These are phyloP conservation scores for Ganoderma boninense DNA, from an alignment of 1,284 basidiomycete genomes.

Conservation along the genomic window DNA sequence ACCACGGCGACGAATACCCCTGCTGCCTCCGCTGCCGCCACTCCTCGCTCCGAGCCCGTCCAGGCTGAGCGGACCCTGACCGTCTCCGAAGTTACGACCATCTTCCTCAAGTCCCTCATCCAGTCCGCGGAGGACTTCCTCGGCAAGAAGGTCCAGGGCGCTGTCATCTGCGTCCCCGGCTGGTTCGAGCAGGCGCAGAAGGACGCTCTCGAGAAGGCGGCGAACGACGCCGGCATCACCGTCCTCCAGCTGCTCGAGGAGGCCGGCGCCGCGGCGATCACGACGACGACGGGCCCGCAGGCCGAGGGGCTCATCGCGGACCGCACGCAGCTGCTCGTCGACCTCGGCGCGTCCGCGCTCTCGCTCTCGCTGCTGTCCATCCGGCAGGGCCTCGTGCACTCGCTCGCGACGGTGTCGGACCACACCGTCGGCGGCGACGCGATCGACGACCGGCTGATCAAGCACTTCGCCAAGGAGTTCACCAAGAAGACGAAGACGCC, in stretches of 20 bases:
- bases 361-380: conserved; percentile 69
- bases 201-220: conserved; percentile 77
- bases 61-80: conserved; percentile 81
- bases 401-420: conserved; percentile 58
- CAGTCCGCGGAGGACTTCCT: conserved; percentile 94
- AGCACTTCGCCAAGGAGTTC: conserved; percentile 96
- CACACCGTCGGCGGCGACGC: conserved; percentile 63
- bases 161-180: conserved; percentile 86
- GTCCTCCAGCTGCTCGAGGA: conserved; percentile 91
- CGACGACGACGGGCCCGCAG: conserved; percentile 57
- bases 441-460: conserved; percentile 87
- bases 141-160: conserved; percentile 82
- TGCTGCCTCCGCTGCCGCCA: conserved; percentile 73
- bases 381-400: conserved; percentile 70
- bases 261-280: conserved; percentile 78
- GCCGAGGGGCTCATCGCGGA: conserved; percentile 56
- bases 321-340: conserved; percentile 76
- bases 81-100: conserved; percentile 84
- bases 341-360: conserved; percentile 74
- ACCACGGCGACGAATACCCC: conserved; percentile 65
- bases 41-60: conserved; percentile 84
- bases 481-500: conserved; percentile 94
- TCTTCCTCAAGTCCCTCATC: conserved; percentile 89
- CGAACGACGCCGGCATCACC: conserved; percentile 83
- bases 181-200: conserved; percentile 80